phyloP scores from a whole-genome alignment of 1,139 yeast species.

The Candida mesenterica region DNA sequence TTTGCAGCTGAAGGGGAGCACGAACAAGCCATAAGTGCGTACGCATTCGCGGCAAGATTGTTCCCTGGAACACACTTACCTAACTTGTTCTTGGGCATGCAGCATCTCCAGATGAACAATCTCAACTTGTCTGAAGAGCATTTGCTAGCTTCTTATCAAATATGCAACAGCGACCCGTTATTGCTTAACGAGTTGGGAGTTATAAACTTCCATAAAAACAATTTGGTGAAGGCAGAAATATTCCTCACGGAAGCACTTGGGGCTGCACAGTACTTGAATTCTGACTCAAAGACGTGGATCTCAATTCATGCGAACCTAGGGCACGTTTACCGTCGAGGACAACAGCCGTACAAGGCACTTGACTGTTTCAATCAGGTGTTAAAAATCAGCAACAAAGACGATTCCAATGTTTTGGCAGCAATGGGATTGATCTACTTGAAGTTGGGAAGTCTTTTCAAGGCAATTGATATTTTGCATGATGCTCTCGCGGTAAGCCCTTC shows the following conservation, averaged over 20 bases:
- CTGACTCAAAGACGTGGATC: constrained; percentile 82
- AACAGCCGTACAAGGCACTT: constrained; percentile 63
- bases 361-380: constrained; percentile 76
- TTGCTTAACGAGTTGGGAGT: constrained; percentile 92
- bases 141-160: constrained; percentile 67
- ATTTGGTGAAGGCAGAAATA: constrained; percentile 65
- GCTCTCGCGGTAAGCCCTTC: constrained; percentile 78
- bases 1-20: constrained; percentile 98
- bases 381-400: constrained; percentile 62
- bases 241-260: constrained; percentile 71
- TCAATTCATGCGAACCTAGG: constrained; percentile 89
- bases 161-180: constrained; percentile 84
- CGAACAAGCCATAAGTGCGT: constrained; percentile 97
- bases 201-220: constrained; percentile 73
- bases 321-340: constrained; percentile 77
- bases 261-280: constrained; percentile 66
- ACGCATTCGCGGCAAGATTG: constrained; percentile 89
- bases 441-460: constrained; percentile 59
- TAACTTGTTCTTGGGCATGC: constrained; percentile 90
- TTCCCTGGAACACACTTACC: constrained; percentile 96
- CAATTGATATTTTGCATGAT: constrained; percentile 75
- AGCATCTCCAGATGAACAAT: constrained; percentile 85
- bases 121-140: constrained; percentile 84
- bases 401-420: constrained; percentile 76
- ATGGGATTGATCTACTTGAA: constrained; percentile 81